Evolutionary conservation across 1,139 yeast genomes (phyloP).

Genomic region (Saccharomycopsis phalli): DNA sequence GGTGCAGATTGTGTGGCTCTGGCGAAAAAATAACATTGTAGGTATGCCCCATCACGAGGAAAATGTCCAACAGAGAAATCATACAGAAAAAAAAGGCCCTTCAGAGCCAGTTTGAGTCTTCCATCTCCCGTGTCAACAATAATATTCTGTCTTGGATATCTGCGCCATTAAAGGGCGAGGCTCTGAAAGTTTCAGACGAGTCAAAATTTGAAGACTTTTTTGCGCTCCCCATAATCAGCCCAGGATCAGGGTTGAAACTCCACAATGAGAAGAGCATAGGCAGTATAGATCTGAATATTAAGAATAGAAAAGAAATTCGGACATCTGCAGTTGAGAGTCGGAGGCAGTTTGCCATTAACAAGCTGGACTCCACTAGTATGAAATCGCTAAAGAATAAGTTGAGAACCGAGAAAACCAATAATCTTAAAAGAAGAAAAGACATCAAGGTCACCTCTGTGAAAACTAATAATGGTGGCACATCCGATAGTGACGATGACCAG

Average conservation of each 20-base stretch:
- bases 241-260: conserved; percentile 14
- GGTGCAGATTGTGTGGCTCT: no score
- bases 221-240: conserved; percentile 12
- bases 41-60: no score
- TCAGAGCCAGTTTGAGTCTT: conserved; percentile 12
- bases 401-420: conserved; percentile 1
- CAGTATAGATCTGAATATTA: conserved; percentile 18
- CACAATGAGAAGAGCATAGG: conserved; percentile 1
- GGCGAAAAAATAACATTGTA: no score
- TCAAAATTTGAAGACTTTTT: conserved; percentile 17
- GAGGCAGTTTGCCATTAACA: background rate
- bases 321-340: background rate
- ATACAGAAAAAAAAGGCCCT: conserved; percentile 12
- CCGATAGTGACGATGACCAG: conserved; percentile 4
- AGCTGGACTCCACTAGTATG: conserved; percentile 14
- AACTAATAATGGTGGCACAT: background rate
- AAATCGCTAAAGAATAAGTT: conserved; percentile 17
- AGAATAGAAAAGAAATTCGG: conserved; percentile 14
- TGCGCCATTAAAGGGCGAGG: no score
- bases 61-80: conserved; percentile 7
- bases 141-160: conserved; percentile 17
- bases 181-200: no score
- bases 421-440: background rate
- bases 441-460: background rate
- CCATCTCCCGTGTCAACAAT: conserved; percentile 8